These are phyloP conservation scores for Pestalotiopsis fici DNA, from an alignment of 2,329 filamentous ascomycete genomes.

Conservation along the genomic window DNA sequence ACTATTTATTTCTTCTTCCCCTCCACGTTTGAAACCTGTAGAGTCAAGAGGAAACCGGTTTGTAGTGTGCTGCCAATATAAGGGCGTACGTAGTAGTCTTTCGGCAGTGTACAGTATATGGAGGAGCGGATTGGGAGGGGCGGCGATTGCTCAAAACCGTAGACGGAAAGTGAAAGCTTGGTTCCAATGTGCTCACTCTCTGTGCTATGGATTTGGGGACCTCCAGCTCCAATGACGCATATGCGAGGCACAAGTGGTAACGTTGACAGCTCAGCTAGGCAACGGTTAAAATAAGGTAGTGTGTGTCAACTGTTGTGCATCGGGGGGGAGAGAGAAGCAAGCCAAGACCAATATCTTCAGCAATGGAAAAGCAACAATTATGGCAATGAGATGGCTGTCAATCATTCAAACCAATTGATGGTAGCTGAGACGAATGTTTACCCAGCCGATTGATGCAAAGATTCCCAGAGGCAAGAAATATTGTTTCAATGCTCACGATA, in stretches of 20 bases:
- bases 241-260: neutral
- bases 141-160: neutral
- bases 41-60: neutral
- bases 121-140: neutral
- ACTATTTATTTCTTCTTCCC: neutral
- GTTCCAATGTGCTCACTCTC: neutral
- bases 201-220: neutral
- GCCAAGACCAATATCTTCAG: no score
- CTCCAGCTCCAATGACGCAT: neutral
- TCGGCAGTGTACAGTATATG: neutral
- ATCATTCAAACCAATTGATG: neutral
- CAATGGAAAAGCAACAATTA: no score
- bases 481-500: neutral
- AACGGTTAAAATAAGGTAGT: neutral
- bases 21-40: neutral
- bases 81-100: neutral
- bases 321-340: no score
- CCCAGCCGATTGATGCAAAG: neutral
- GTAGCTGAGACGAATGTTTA: neutral
- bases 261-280: neutral
- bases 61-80: neutral
- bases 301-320: neutral
- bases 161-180: neutral
- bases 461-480: no score
- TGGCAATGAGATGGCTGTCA: no score